phyloP scores from a whole-genome alignment of 1,139 yeast genomes.

The Starmera stellimalicola region DNA sequence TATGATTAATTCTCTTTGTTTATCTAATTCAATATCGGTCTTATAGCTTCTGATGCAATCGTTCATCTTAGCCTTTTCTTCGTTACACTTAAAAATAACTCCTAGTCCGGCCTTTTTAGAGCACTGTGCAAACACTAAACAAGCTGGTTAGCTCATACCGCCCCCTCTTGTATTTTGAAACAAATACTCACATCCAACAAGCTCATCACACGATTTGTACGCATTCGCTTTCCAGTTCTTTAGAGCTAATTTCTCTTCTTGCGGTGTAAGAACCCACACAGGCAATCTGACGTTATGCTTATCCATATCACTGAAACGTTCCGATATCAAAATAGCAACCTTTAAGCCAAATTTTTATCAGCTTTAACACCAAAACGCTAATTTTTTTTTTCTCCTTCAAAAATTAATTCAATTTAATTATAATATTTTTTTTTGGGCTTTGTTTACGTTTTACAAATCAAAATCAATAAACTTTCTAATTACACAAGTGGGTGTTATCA shows the following conservation, averaged over 20 bases:
- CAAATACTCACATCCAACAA: constrained; percentile 38
- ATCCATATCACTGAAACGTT: constrained; percentile 11
- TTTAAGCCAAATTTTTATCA: too few species aligned
- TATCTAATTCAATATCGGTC: constrained; percentile 57
- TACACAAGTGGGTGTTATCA: too few species aligned
- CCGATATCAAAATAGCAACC: too few species aligned
- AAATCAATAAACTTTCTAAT: too few species aligned
- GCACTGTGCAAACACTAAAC: constrained; percentile 39
- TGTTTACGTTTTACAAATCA: too few species aligned
- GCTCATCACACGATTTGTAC: constrained; percentile 60
- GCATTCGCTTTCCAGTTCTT: constrained; percentile 71
- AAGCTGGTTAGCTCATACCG: background rate
- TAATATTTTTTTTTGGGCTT: too few species aligned
- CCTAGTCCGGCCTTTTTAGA: constrained; percentile 42
- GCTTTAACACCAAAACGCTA: too few species aligned
- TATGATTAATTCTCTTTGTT: constrained; percentile 58
- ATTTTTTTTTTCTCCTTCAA: too few species aligned
- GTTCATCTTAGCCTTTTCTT: constrained; percentile 55
- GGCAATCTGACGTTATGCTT: constrained; percentile 37
- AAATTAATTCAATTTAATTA: too few species aligned
- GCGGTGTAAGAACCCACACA: constrained; percentile 77
- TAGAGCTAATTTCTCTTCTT: constrained; percentile 75
- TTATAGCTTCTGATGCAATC: constrained; percentile 64
- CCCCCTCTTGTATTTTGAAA: constrained; percentile 18
- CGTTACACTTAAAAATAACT: constrained; percentile 48